Evolutionary conservation across 2,329 filamentous ascomycete species (phyloP), one percentile per base, ranked within the genome.

Genomic region (Ascochyta koolunga): DNA sequence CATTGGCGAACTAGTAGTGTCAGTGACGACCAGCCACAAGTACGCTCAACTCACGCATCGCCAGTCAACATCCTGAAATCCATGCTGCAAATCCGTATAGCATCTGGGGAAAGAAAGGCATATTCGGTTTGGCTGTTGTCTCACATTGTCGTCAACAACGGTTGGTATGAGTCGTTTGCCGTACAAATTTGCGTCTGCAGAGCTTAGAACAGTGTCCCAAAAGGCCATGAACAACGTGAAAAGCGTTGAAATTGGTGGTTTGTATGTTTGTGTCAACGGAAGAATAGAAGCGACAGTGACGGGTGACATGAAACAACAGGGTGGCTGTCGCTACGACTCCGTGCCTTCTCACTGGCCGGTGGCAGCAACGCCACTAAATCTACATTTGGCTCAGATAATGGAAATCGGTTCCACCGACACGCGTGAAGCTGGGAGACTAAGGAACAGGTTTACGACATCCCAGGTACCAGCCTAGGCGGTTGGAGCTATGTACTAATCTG

Each of bases 61-160:
- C 53, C 72, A 76, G 5, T 59, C 72, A 11, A 77, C 56, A 37
- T 69, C 60, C 6, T 49, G 59, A 55, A 72, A 77, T 6, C 71
- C 71, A 32, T 62, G 42, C 6, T 48, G 56, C 18, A 67, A 22
- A 16, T 60, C 49, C 5, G 52, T 25, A 4, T 59, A 59, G 18
- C 51, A 56, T 16, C 16, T 16, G 22, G 67, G 67, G 37, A 64
- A 61, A 0, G 67, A 66, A 29, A 68, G 66, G 48, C 66, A 69
- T 19, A 62, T 29, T 16, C 55, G 52, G 3, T 62, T 55, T 19
- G 68, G 66, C 16, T 68, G 56, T 5, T 56, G 42, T 32, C 33
- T 51, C 9, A 66, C 31, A 55, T 73, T 49, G 77, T 82, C 70
- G 78, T 82, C 72, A 54, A 77, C 42, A 66, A 75, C 43, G 13